Evolutionary conservation across 306 rosid genomes (phyloP).

Genomic region (Delonix regia): DNA sequence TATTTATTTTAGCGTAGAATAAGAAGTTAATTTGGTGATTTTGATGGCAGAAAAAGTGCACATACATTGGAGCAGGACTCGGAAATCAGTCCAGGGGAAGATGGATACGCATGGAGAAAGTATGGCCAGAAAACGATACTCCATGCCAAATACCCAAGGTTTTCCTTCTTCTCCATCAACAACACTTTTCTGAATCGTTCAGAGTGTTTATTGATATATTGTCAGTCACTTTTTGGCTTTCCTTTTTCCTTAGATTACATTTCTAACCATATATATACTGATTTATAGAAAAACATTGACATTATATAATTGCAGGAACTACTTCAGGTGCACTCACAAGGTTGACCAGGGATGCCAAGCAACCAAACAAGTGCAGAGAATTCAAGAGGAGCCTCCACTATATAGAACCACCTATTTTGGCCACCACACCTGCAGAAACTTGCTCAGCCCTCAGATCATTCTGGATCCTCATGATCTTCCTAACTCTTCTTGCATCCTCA

Average conservation of each 20-base stretch:
- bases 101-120: constrained; percentile 80
- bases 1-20: background rate
- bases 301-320: constrained; percentile 50
- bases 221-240: too few relatives aligned
- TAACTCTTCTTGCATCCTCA: constrained; percentile 40
- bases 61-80: constrained; percentile 49
- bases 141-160: constrained; percentile 53
- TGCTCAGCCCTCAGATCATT: constrained; percentile 46
- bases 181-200: background rate
- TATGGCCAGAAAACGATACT: constrained; percentile 73
- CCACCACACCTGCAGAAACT: constrained; percentile 56
- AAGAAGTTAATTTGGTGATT: background rate
- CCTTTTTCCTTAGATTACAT: background rate
- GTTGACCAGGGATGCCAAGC: constrained; percentile 70
- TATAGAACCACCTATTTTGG: constrained; percentile 60
- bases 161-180: background rate
- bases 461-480: constrained; percentile 40
- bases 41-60: constrained; percentile 49
- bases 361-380: constrained; percentile 69
- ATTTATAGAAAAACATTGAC: too few relatives aligned
- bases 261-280: too few relatives aligned
- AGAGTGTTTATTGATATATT: too few relatives aligned
- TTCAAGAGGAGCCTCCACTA: constrained; percentile 56
- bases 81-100: constrained; percentile 39
- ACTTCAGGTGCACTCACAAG: constrained; percentile 81